Conservation (phyloP, 176 grass and related monocot species). For the Olyra latifolia region DNA sequence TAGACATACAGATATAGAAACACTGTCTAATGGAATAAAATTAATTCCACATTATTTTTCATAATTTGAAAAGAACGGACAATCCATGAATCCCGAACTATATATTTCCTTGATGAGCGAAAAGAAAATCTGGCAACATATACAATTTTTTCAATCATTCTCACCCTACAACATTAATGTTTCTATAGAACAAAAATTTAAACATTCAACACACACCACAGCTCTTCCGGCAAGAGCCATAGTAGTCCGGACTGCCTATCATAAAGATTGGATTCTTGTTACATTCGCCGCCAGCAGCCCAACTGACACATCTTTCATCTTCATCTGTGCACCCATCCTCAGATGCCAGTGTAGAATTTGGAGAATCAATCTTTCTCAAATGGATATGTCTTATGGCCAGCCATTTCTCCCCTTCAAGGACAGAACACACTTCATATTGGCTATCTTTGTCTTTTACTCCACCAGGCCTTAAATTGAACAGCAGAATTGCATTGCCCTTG, state of each 20-base stretch:
- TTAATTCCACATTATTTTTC: not conserved
- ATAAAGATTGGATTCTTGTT: conserved; percentile 77
- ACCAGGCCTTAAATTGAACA: conserved; percentile 76
- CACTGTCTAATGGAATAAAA: not conserved
- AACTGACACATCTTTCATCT: conserved; percentile 58
- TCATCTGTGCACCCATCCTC: conserved; percentile 73
- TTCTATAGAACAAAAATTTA: conserved; percentile 23
- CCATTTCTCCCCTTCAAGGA: conserved; percentile 70
- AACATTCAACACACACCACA: conserved; percentile 59
- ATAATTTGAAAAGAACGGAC: not conserved
- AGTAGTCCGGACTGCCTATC: conserved; percentile 78
- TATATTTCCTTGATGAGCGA: not conserved
- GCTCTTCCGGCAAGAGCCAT: conserved; percentile 81
- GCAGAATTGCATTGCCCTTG: conserved; percentile 60
- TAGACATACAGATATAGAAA: not conserved
- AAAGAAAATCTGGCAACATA: not conserved
- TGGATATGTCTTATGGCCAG: conserved; percentile 58
- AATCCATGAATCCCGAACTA: conserved; percentile 25
- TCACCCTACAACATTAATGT: conserved; percentile 15
- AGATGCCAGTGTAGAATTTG: conserved; percentile 13
- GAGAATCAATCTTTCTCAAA: conserved; percentile 32
- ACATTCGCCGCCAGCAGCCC: conserved; percentile 74
- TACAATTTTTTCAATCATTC: conserved; percentile 23
- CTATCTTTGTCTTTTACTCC: conserved; percentile 51
- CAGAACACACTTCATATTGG: conserved; percentile 41